Evolutionary conservation across 2,329 filamentous ascomycete species (phyloP).

Genomic region (Curvularia sp.): DNA sequence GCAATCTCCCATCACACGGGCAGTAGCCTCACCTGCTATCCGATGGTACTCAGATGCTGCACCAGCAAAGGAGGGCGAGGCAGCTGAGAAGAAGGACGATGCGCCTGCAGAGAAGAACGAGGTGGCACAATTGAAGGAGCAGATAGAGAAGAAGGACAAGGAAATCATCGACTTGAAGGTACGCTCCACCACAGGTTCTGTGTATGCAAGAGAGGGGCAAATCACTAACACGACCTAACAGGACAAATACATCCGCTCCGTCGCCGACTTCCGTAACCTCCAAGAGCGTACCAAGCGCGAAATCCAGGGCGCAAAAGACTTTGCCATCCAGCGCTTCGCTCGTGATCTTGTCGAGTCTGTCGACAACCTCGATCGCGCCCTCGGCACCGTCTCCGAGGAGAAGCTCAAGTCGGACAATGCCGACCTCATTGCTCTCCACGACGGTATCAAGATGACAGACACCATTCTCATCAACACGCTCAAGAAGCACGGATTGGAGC

Average conservation of each 20-base stretch:
- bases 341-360: constrained; percentile 93
- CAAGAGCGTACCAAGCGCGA: constrained; percentile 94
- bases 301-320: constrained; percentile 84
- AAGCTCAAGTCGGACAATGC: constrained; percentile 71
- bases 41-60: constrained; percentile 59
- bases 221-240: constrained; percentile 48
- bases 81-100: constrained; percentile 56
- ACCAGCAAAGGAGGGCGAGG: constrained; percentile 52
- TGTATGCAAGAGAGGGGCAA: background rate
- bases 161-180: constrained; percentile 88
- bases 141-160: constrained; percentile 74
- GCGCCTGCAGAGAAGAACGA: constrained; percentile 43
- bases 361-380: constrained; percentile 95
- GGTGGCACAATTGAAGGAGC: constrained; percentile 60
- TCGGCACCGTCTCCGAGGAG: constrained; percentile 76
- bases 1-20: constrained; percentile 40
- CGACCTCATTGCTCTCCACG: constrained; percentile 81
- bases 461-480: constrained; percentile 84
- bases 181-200: constrained; percentile 26
- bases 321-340: constrained; percentile 92
- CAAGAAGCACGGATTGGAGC: constrained; percentile 91
- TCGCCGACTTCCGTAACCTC: constrained; percentile 97
- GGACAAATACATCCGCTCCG: constrained; percentile 93
- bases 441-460: constrained; percentile 96
- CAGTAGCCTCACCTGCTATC: constrained; percentile 38